Base-by-base conservation (phyloP, 192 early-diverging fungal genomes). In the Coemansia sp. region DNA sequence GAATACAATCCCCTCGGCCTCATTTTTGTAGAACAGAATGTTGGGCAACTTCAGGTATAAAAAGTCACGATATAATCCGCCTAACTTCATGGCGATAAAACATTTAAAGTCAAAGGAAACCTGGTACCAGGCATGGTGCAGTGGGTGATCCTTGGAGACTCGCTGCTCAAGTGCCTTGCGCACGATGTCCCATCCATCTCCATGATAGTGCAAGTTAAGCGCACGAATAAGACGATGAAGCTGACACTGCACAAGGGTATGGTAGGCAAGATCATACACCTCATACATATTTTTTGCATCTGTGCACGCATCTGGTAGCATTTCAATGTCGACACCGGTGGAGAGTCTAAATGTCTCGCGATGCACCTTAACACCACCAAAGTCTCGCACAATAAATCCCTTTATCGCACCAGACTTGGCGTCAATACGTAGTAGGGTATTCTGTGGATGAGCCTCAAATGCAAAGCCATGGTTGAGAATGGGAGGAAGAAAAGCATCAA, bases 361-460 rank as follows among this genome's bases (percentile, higher is more conserved):
- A 60, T 88, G 88, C 10, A 84, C 73, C 65, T 87, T 88, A 54
- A 90, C 67, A 25, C 88, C 88, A 61, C 88, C 88, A 83, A 87
- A 90, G 75, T 90, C 88, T 22, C 88, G 85, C 51, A 86, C 79
- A 36, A 87, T 72, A 71, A 90, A 90, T 20, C 87, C 87, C 29
- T 65, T 70, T 9, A 87, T 63, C 29, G 74, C 61, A 39, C 84
- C 85, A 1, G 86, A 78, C 22, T 67, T 63, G 11, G 71, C 57
- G 61, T 85, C 76, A 61, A 88, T 82, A 7, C 86, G 72, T 24
- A 87, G 75, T 54, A 90, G 55, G 32, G 74, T 84, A 67, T 90
- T 90, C 54, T 90, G 88, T 2, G 75, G 79, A 67, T 90, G 88
- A 4, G 86, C 75, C 65, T 90, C 88, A 66, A 90, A 88, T 4